These are phyloP conservation scores for Eucalyptus regnans DNA, from an alignment of 345 rosid species.

Conservation along the genomic window DNA sequence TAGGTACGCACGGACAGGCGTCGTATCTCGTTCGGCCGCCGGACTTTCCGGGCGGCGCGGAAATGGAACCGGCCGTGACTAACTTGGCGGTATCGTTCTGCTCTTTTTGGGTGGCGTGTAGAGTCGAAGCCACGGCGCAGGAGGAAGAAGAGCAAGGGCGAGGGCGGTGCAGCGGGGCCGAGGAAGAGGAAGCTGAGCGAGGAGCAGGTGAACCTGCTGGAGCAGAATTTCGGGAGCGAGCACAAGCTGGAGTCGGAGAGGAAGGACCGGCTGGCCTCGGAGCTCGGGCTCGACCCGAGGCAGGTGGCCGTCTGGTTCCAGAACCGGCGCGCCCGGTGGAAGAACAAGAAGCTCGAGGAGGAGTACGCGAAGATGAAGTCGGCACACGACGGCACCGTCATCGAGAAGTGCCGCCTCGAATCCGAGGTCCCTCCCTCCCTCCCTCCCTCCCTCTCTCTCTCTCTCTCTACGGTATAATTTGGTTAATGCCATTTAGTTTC, in stretches of 20 bases:
- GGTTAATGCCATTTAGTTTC: background rate
- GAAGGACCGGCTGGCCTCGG: slow-evolving; percentile 63
- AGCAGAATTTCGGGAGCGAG: slow-evolving; percentile 52
- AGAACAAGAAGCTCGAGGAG: slow-evolving; percentile 88
- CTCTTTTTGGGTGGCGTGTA: background rate
- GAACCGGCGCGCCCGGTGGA: slow-evolving; percentile 87
- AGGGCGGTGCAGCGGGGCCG: slow-evolving; percentile 1
- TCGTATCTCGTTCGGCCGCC: background rate
- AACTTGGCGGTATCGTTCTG: background rate
- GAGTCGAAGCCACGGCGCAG: slow-evolving; percentile 42
- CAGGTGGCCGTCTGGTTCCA: slow-evolving; percentile 99
- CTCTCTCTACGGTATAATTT: background rate
- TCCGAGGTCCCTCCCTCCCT: slow-evolving; percentile 38
- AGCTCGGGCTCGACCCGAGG: slow-evolving; percentile 81
- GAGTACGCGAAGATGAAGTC: slow-evolving; percentile 46
- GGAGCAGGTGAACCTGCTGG: slow-evolving; percentile 61
- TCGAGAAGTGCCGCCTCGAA: slow-evolving; percentile 61
- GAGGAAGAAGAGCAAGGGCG: slow-evolving; percentile 47
- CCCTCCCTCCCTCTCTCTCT: background rate
- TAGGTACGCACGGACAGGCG: background rate
- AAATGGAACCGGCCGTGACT: background rate
- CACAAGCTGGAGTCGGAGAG: slow-evolving; percentile 83
- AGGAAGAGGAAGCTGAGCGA: slow-evolving; percentile 70
- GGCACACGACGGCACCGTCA: slow-evolving; percentile 24
- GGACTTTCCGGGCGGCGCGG: background rate